Evolutionary conservation across 768 basidiomycete species (phyloP).

Genomic region (Lentinula guzmanii): DNA sequence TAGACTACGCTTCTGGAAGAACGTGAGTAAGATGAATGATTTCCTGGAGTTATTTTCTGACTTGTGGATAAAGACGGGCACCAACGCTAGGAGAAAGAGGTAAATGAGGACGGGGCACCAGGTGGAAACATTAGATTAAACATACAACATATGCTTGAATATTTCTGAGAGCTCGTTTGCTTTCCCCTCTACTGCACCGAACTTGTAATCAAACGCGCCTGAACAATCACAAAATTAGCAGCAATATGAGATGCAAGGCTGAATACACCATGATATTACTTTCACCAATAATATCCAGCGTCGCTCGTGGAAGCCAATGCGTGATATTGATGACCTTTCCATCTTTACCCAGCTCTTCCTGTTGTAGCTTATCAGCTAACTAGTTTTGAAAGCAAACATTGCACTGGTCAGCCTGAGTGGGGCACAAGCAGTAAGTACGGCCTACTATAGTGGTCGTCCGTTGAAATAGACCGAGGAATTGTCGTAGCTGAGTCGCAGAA

Average conservation of each 20-base stretch:
- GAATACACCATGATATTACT: background rate
- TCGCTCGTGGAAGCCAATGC: constrained; percentile 15
- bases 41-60: background rate
- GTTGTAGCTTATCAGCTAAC: constrained; percentile 16
- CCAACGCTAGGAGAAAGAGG: background rate
- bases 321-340: constrained; percentile 13
- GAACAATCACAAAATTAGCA: background rate
- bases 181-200: constrained; percentile 13
- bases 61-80: background rate
- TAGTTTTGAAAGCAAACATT: background rate
- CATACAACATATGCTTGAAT: constrained; percentile 14
- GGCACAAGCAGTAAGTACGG: background rate
- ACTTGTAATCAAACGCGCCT: constrained; percentile 19
- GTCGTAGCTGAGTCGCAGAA: constrained; percentile 18
- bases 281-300: constrained; percentile 22
- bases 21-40: background rate
- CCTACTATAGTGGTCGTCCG: constrained; percentile 13
- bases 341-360: constrained; percentile 13
- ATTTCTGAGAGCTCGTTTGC: constrained; percentile 11
- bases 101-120: background rate
- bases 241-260: background rate
- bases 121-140: background rate
- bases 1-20: background rate
- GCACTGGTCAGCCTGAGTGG: background rate
- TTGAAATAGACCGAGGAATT: constrained; percentile 20